Percentiles rank a stretch among this genome's conserved stretches.
phyloP scores from a whole-genome alignment of 768 basidiomycete species.

The Rhizopogon roseolus region DNA sequence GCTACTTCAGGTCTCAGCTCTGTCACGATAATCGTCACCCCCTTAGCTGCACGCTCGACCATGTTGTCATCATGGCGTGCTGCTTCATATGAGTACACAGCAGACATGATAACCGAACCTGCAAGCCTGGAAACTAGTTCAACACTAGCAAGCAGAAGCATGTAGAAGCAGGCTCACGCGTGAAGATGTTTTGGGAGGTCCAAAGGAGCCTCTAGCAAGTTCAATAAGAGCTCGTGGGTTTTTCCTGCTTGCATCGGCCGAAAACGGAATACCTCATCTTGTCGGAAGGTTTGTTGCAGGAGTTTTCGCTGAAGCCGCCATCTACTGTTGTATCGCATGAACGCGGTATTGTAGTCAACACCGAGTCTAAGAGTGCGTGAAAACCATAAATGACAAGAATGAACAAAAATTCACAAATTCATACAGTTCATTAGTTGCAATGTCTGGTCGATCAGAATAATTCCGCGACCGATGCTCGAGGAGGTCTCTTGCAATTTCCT shows the following conservation, averaged over 20 bases:
- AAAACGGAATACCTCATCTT: neutral
- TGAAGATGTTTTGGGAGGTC: too few relatives aligned
- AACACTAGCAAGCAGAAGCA: too few relatives aligned
- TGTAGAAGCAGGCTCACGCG: too few relatives aligned
- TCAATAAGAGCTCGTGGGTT: neutral
- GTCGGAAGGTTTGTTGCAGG: conserved; percentile 8
- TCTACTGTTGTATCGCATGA: conserved; percentile 17
- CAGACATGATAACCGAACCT: neutral
- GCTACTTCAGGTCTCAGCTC: too few relatives aligned
- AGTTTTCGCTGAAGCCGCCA: conserved; percentile 18
- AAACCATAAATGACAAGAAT: neutral
- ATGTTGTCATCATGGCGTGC: neutral
- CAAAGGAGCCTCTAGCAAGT: neutral
- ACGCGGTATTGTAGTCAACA: conserved; percentile 2
- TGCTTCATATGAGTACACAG: neutral
- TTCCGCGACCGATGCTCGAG: conserved; percentile 1
- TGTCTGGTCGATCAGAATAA: conserved; percentile 2
- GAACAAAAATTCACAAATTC: neutral
- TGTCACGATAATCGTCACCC: too few relatives aligned
- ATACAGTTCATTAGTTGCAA: neutral
- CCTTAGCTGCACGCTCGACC: neutral
- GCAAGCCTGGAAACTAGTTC: neutral
- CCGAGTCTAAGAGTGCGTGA: neutral
- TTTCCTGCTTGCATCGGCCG: conserved; percentile 1
- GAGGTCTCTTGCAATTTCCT: neutral